Percentiles rank a stretch among this genome's conserved stretches.
phyloP scores from a whole-genome alignment of 179 eudicot genomes.

The Vitellaria paradoxa region DNA sequence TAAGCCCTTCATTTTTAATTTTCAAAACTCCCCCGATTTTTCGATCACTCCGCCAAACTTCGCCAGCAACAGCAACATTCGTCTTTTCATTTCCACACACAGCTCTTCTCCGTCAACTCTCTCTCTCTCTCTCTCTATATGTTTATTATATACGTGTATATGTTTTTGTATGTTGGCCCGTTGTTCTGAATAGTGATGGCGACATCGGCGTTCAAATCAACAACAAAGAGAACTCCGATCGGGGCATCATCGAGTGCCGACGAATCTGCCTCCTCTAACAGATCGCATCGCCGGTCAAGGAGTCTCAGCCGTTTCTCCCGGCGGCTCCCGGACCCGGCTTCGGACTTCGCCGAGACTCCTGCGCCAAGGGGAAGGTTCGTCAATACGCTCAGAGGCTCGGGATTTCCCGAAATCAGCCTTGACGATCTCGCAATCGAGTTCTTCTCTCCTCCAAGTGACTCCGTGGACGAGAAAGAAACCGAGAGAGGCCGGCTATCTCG shows the following conservation, averaged over 20 bases:
- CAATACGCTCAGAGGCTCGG: slow-evolving; percentile 73
- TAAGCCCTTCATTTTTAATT: neutral
- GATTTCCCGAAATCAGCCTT: slow-evolving; percentile 78
- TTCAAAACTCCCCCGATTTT: slow-evolving; percentile 15
- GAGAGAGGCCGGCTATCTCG: slow-evolving; percentile 20
- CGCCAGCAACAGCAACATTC: neutral
- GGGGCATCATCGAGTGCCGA: slow-evolving; percentile 18
- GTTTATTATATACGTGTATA: neutral
- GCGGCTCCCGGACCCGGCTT: slow-evolving; percentile 22
- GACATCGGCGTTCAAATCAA: slow-evolving; percentile 87
- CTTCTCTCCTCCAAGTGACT: slow-evolving; percentile 29
- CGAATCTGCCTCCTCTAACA: slow-evolving; percentile 24
- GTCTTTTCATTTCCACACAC: neutral
- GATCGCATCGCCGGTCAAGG: slow-evolving; percentile 67
- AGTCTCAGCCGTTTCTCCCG: slow-evolving; percentile 73
- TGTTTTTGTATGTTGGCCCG: neutral
- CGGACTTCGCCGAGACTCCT: slow-evolving; percentile 22
- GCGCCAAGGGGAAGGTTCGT: slow-evolving; percentile 69
- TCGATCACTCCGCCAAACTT: slow-evolving; percentile 32
- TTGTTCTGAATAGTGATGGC: slow-evolving; percentile 46
- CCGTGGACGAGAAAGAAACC: slow-evolving; percentile 20
- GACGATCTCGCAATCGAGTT: slow-evolving; percentile 92
- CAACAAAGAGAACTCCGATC: slow-evolving; percentile 55
- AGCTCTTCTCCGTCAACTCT: neutral
- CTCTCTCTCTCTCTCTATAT: neutral